Percentiles rank a stretch among this genome's conserved stretches.
phyloP scores from a whole-genome alignment of 768 basidiomycete species.

The Tulasnella sp. region DNA sequence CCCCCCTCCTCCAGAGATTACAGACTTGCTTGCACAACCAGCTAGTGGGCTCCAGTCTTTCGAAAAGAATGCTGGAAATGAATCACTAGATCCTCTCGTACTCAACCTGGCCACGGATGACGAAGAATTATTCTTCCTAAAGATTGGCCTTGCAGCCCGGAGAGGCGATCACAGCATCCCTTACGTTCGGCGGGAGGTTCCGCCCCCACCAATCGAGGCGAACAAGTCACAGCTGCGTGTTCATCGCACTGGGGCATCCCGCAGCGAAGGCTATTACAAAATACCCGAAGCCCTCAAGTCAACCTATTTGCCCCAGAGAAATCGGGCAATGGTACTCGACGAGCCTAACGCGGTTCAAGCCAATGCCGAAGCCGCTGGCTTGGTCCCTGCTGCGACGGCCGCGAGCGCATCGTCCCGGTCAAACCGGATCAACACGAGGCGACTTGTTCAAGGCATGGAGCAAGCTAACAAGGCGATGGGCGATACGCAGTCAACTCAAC shows the following conservation, averaged over 20 bases:
- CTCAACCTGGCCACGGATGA: constrained; percentile 63
- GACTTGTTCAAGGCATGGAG: constrained; percentile 89
- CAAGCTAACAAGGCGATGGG: constrained; percentile 73
- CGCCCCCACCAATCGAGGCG: constrained; percentile 39
- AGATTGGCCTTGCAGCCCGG: constrained; percentile 54
- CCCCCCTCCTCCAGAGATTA: neutral
- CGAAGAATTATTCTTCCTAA: constrained; percentile 83
- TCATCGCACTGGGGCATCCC: constrained; percentile 82
- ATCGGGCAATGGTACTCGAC: constrained; percentile 44
- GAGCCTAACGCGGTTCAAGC: constrained; percentile 50
- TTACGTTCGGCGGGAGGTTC: constrained; percentile 40
- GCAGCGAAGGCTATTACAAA: constrained; percentile 95
- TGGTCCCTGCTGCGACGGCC: constrained; percentile 42
- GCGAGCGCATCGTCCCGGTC: constrained; percentile 76
- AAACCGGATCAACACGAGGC: constrained; percentile 89
- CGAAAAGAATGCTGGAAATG: neutral
- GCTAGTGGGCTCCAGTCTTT: too few relatives aligned
- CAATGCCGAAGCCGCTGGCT: constrained; percentile 35
- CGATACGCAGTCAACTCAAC: constrained; percentile 69
- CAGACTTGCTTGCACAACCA: neutral
- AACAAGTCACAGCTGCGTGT: constrained; percentile 55
- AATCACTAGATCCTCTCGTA: constrained; percentile 13
- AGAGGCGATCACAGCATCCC: constrained; percentile 40
- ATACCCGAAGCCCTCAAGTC: constrained; percentile 91
- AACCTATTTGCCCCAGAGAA: constrained; percentile 81